phyloP scores from a whole-genome alignment of 2,329 filamentous ascomycete species.

The Microdochium bolleyi region DNA sequence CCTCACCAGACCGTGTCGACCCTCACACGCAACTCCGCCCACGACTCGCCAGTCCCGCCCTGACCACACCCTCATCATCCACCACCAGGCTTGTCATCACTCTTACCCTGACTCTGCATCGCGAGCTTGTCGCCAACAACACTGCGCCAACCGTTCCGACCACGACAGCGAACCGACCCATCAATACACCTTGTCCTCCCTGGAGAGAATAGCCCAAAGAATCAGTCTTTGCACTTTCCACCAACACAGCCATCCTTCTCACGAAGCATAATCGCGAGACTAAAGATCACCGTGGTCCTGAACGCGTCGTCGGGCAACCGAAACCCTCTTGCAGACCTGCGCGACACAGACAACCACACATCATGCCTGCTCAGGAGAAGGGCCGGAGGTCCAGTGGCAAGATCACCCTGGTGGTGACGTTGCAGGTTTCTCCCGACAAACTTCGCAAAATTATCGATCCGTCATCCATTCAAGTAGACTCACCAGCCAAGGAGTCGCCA shows the following conservation, averaged over 20 bases:
- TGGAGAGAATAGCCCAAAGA: too few relatives aligned
- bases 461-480: slow-evolving; percentile 32
- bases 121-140: slow-evolving; percentile 8
- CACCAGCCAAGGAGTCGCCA: slow-evolving; percentile 34
- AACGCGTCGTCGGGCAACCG: background rate
- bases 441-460: slow-evolving; percentile 43
- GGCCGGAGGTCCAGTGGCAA: slow-evolving; percentile 32
- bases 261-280: background rate
- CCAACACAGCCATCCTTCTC: background rate
- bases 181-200: too few relatives aligned
- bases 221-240: too few relatives aligned
- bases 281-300: background rate
- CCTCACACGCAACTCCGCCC: slow-evolving; percentile 5
- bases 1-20: slow-evolving; percentile 5
- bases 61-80: background rate
- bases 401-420: slow-evolving; percentile 34
- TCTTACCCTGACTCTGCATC: slow-evolving; percentile 8
- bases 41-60: slow-evolving; percentile 9
- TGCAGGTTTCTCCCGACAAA: slow-evolving; percentile 41
- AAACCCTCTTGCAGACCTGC: background rate
- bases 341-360: slow-evolving; percentile 1
- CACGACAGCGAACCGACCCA: too few relatives aligned
- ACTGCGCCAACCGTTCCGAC: slow-evolving; percentile 2
- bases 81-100: slow-evolving; percentile 6
- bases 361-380: slow-evolving; percentile 25